Base-by-base conservation (phyloP, 306 rosid genomes). In the Gastrolobium villosum region DNA sequence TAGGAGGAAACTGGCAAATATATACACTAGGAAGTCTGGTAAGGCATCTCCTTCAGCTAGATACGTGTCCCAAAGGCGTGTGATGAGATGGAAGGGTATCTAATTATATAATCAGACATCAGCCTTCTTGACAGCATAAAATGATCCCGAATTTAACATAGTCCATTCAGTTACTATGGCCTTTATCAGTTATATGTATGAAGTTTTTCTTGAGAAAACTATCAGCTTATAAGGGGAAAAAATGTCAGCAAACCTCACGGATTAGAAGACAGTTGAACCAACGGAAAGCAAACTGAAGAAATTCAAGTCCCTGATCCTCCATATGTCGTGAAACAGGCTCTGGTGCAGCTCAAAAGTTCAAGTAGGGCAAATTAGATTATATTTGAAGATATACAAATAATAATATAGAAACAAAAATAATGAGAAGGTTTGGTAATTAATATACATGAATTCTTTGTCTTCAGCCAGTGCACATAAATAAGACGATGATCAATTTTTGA, bases 181-280 rank as follows among this genome's bases (percentile, higher is more conserved):
- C 26, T 20, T 65, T 30, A 39, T 50, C 7, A 56, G 7, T 30
- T 7, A 62, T 4, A 43, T 20, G 30, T 20, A 40, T 31, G 40
- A 53, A 70, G 57, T 48, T 78, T 9, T 5, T 50, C 45, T 35
- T 64, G 6, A 77, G 44, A 78, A 70, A n/a, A 69, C 53, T 59
- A 36, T 34, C 65, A 64, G 72, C 30, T 70, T 73, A 57, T 10
- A 48, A 63, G 63, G 53, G 43, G 65, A 72, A 72, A 34, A 26
- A 72, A 74, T 59, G 66, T 49, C 40, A 67, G 74, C 88, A 71
- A 84, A 94, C 97, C 97, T 94, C 99, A 1, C 97, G 97, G 78
- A 94, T 94, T 68, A 94, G 80, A 80, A 94, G 97, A 89, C 97
- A 94, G 88, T 94, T 94, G 92, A 92, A 94, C 99, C 97, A 94